Base-by-base conservation (phyloP, 2,329 filamentous ascomycete genomes). In the Aspergillus aculeatus region DNA sequence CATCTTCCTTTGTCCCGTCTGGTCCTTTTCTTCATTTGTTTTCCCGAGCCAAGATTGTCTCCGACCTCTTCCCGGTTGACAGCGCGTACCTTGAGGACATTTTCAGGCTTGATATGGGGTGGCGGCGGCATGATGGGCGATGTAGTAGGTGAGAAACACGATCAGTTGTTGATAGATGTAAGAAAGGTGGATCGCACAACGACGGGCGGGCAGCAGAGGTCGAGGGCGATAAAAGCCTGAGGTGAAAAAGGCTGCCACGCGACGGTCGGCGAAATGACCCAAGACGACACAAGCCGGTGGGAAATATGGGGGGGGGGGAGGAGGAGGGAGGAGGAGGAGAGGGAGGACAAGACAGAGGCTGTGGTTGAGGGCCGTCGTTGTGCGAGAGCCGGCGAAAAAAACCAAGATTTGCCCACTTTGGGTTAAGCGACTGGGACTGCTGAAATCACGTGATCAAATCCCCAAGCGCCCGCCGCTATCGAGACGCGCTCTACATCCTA, bases 61-160 rank as follows among this genome's bases (percentile, higher is more conserved):
- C 58, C 59, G 10, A 56, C 16, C 12, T 52, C 49, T n/a, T 52
- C 16, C 53, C 41, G 26, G 24, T 24, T 41, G 53, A 29, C 31
- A 63, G 51, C 56, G 70, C 80, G 74, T 73, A 83, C 83, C 79
- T 96, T 96, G 78, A 98, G 88, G 77, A 97, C 93, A 89, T 99
- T 99, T 84, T 99, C 95, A 75, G 95, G 95, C 81, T 96, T 96
- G 78, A 95, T 93, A 79, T 98, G 92, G 70, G 92, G 90, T 82
- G 93, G 93, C 77, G 95, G 95, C 84, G 95, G 92, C 95, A 94
- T 89, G 75, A 73, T 86, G 78, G 78, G 74, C 71, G 70, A 73
- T 64, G 68, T 69, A 67, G 68, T 68, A 71, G 67, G 69, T 68
- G 61, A 63, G 68, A 64, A 64, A 58, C 63, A 61, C 61, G 58